Percentiles rank a stretch among this genome's conserved stretches.
These are phyloP conservation scores for Dioscorea zingiberensis DNA, from an alignment of 106 monocot species.

Conservation along the genomic window DNA sequence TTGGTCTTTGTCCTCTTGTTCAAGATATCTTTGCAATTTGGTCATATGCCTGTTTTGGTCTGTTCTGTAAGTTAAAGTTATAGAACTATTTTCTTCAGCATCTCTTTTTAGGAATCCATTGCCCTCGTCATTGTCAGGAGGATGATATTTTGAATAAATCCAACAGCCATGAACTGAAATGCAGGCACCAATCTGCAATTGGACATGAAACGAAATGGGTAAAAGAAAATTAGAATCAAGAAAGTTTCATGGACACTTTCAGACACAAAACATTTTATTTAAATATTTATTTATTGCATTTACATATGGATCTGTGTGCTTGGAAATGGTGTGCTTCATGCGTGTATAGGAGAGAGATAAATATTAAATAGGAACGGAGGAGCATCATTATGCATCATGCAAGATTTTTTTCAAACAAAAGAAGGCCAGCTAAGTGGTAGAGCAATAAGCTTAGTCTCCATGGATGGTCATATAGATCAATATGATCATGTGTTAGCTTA, in stretches of 20 bases:
- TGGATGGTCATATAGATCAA: too few relatives aligned
- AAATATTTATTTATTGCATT: too few relatives aligned
- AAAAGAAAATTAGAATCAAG: slow-evolving; percentile 36
- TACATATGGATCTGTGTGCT: neutral
- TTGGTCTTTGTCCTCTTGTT: slow-evolving; percentile 13
- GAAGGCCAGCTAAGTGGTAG: too few relatives aligned
- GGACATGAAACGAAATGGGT: slow-evolving; percentile 5
- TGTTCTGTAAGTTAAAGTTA: neutral
- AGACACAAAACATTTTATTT: slow-evolving; percentile 36
- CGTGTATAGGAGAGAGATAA: neutral
- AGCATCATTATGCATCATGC: too few relatives aligned
- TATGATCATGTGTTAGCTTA: too few relatives aligned
- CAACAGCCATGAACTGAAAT: slow-evolving; percentile 54
- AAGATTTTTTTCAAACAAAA: too few relatives aligned
- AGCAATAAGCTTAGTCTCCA: too few relatives aligned
- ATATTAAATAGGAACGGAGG: neutral
- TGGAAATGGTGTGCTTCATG: too few relatives aligned
- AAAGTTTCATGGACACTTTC: slow-evolving; percentile 8
- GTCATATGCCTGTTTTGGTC: slow-evolving; percentile 1
- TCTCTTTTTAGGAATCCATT: slow-evolving; percentile 15
- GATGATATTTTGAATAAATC: slow-evolving; percentile 12
- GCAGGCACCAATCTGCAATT: slow-evolving; percentile 24
- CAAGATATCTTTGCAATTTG: slow-evolving; percentile 5
- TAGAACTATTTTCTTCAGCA: slow-evolving; percentile 9
- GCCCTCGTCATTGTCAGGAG: slow-evolving; percentile 13